Percentiles rank a stretch among this genome's conserved stretches.
Evolutionary conservation across 306 rosid genomes (phyloP).

Genomic region (Dalbergia cochinchinensis): DNA sequence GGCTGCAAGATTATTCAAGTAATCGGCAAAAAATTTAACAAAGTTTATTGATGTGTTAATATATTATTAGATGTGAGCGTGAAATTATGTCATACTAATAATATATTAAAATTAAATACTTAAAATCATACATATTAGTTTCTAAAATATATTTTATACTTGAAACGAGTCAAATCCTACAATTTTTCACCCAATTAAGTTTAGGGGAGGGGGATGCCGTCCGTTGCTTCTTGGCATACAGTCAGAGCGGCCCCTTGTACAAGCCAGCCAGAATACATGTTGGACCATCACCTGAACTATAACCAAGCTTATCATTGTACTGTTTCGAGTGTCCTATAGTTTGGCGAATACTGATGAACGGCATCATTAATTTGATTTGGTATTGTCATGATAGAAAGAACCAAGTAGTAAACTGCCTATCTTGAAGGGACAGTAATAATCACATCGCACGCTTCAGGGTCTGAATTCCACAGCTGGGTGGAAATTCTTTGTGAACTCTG

Average conservation of each 20-base stretch:
- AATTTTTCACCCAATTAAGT: not conserved
- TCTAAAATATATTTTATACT: too few relatives aligned
- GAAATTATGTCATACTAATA: too few relatives aligned
- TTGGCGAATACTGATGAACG: too few relatives aligned
- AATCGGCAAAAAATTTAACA: too few relatives aligned
- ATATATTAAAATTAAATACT: too few relatives aligned
- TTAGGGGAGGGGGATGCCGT: not conserved
- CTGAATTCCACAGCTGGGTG: not conserved
- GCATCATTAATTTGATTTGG: too few relatives aligned
- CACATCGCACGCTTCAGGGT: not conserved
- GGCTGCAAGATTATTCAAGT: too few relatives aligned
- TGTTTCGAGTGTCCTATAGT: not conserved
- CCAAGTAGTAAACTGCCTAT: too few relatives aligned
- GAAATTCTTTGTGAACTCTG: constrained; percentile 1
- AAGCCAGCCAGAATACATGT: not conserved
- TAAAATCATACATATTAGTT: too few relatives aligned
- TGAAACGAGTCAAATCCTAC: not conserved
- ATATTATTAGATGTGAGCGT: too few relatives aligned
- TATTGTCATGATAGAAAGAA: too few relatives aligned
- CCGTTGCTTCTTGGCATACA: not conserved
- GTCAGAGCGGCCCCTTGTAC: not conserved
- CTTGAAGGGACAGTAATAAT: not conserved
- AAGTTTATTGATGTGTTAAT: too few relatives aligned
- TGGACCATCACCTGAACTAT: not conserved
- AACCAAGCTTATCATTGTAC: not conserved